Evolutionary conservation across 2,329 filamentous ascomycete genomes (phyloP).

Genomic region (Dactylellina parvicollis): DNA sequence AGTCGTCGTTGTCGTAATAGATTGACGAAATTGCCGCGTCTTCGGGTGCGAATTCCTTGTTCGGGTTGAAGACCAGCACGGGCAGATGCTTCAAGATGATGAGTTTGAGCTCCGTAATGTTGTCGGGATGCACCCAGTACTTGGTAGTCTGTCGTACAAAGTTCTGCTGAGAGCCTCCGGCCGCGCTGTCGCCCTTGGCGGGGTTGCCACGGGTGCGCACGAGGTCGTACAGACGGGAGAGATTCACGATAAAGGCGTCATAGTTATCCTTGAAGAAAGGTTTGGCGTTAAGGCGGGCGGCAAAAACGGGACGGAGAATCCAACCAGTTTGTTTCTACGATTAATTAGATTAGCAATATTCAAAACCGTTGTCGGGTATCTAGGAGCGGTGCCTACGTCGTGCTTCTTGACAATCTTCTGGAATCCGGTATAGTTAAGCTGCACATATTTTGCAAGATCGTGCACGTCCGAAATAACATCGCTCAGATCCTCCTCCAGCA

Average conservation of each 20-base stretch:
- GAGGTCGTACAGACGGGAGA: constrained; percentile 93
- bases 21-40: constrained; percentile 98
- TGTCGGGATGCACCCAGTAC: constrained; percentile 99
- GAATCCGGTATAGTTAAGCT: constrained; percentile 98
- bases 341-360: too few relatives aligned
- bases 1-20: constrained; percentile 96
- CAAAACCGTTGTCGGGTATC: too few relatives aligned
- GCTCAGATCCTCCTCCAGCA: constrained; percentile 92
- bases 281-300: constrained; percentile 90
- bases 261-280: constrained; percentile 99
- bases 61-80: constrained; percentile 95
- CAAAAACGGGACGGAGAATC: constrained; percentile 95
- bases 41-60: constrained; percentile 90
- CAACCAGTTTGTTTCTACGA: constrained; percentile 88
- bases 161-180: constrained; percentile 90
- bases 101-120: constrained; percentile 97
- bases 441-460: constrained; percentile 96
- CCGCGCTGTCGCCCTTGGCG: constrained; percentile 87
- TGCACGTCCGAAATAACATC: constrained; percentile 99
- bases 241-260: constrained; percentile 91
- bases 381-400: constrained; percentile 69
- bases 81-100: constrained; percentile 97
- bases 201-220: constrained; percentile 93
- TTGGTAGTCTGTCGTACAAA: constrained; percentile 98
- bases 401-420: constrained; percentile 99